phyloP scores from a whole-genome alignment of 805 yeast genomes.

The Candida taoyuanica region DNA sequence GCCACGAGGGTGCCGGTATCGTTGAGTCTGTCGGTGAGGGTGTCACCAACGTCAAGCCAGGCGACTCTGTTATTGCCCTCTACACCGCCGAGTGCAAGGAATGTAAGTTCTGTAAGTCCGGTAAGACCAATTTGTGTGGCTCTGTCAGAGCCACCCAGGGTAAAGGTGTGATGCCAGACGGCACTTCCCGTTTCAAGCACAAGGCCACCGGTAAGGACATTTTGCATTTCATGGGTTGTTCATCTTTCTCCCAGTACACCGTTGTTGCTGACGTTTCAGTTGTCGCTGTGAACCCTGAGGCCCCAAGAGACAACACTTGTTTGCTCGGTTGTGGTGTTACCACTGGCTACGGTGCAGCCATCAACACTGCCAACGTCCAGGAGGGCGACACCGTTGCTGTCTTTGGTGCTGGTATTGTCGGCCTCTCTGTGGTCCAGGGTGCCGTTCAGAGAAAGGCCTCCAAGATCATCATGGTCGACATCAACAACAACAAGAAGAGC shows the following conservation, averaged over 20 bases:
- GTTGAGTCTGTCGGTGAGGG: constrained; percentile 95
- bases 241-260: constrained; percentile 94
- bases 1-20: constrained; percentile 98
- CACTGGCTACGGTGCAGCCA: constrained; percentile 97
- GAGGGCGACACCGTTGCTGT: constrained; percentile 93
- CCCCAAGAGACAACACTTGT: constrained; percentile 83
- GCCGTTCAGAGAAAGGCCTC: constrained; percentile 79
- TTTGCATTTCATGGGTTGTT: constrained; percentile 96
- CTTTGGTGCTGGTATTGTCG: constrained; percentile 98
- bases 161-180: constrained; percentile 98
- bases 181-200: constrained; percentile 84
- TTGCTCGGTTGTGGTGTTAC: constrained; percentile 98
- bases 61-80: constrained; percentile 89
- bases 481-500: constrained; percentile 76
- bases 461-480: constrained; percentile 79
- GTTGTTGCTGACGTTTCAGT: constrained; percentile 97
- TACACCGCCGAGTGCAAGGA: constrained; percentile 96
- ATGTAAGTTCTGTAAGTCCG: constrained; percentile 91
- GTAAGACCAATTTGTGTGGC: constrained; percentile 95
- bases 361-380: constrained; percentile 86
- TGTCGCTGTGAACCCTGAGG: constrained; percentile 82
- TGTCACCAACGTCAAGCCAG: constrained; percentile 83
- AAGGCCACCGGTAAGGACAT: constrained; percentile 70
- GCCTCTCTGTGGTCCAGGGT: constrained; percentile 94
- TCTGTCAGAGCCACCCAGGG: constrained; percentile 97